These are phyloP conservation scores for Entamoeba moshkovskii DNA, from an alignment of 208 protist species.

Conservation along the genomic window DNA sequence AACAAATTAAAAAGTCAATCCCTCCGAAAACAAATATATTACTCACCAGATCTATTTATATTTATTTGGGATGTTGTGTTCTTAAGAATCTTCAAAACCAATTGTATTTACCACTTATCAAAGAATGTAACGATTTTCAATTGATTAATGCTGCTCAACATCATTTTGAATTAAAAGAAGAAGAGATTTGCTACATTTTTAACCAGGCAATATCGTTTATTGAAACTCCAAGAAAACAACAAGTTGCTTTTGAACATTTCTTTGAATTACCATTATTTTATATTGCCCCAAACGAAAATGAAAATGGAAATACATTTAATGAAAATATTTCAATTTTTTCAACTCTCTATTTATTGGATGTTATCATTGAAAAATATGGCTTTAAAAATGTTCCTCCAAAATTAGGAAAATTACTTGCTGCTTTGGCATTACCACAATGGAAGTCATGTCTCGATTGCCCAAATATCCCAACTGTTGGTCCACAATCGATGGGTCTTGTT, in stretches of 20 bases:
- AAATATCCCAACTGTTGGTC: not conserved
- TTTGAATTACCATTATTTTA: not conserved
- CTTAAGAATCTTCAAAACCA: not conserved
- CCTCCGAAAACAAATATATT: too few species aligned
- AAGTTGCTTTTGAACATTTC: not conserved
- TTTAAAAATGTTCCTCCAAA: not conserved
- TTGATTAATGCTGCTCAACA: not conserved
- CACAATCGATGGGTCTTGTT: not conserved
- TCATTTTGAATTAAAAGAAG: not conserved
- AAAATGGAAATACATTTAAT: not conserved
- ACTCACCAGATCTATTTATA: not conserved
- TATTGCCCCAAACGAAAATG: not conserved
- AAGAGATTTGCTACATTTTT: not conserved
- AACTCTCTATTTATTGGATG: not conserved
- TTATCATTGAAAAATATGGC: not conserved
- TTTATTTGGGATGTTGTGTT: not conserved
- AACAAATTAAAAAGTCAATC: not conserved
- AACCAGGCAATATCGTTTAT: not conserved
- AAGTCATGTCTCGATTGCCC: not conserved
- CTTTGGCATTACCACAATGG: not conserved
- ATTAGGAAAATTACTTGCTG: not conserved
- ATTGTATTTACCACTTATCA: not conserved
- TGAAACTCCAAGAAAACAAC: not conserved
- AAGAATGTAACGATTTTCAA: not conserved
- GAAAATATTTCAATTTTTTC: not conserved